Evolutionary conservation across 371 early-diverging fungal species (phyloP), one percentile per base, ranked within the genome.

Genomic region (Nematocida sp.): DNA sequence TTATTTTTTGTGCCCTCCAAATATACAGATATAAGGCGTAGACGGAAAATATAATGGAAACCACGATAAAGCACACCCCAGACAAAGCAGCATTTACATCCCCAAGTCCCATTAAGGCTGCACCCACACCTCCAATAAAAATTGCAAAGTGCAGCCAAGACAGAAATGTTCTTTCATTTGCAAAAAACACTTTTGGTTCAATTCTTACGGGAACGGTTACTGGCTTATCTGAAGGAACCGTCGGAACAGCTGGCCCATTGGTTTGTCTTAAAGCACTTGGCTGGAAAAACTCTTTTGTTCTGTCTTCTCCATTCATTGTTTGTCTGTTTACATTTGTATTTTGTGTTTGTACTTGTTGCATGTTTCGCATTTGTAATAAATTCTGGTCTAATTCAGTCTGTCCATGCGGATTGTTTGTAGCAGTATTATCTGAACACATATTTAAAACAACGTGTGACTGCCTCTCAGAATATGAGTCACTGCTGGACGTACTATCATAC

Each of bases 101-200:
- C 82, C 61, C 88, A 86, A 84, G 87, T 84, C 84, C 90, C 84
- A 83, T 85, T 85, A 76, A 78, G 11, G 86, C 87, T 18, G 84
- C 86, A 25, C 85, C 85, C 27, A 86, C 83, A 6, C 86, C 85
- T 33, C 90, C 89, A 64, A 91, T 81, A 88, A 90, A 90, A n/a
- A 86, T 88, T 2, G 86, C 80, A 82, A 88, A 88, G 61, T 92
- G 92, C 54, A 93, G 89, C 95, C 95, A 94, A 42, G 94, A 91
- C 62, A 98, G 89, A 85, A 97, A 98, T 1, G 98, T 98, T 67
- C 98, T 90, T 88, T 98, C 98, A 84, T 98, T 98, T 71, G 98
- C 98, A 89, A 98, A 97, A 88, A 92, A 97, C 15, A 95, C 96
- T 88, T 98, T 98, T 61, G 98, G 98, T 83, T 98, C 98, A 3